Evolutionary conservation across 73 alveolate genomes (phyloP).

Genomic region (Paramecium octaurelia): DNA sequence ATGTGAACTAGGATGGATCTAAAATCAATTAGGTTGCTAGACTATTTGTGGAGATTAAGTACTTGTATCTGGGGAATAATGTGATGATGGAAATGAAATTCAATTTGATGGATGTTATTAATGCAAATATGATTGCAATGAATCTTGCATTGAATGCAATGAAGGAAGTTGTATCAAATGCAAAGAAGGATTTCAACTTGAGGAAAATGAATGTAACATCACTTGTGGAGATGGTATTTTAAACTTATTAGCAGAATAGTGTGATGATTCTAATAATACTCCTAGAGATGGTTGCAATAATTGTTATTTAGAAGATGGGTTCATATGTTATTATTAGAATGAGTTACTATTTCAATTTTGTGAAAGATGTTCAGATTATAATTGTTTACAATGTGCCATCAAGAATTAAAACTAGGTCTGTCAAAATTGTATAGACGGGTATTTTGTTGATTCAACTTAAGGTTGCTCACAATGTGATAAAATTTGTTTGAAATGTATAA

Average conservation of each 20-base stretch:
- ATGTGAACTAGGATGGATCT: neutral
- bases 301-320: neutral
- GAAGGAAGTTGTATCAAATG: neutral
- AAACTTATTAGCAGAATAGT: neutral
- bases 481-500: neutral
- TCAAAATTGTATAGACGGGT: neutral
- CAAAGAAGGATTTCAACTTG: neutral
- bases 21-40: neutral
- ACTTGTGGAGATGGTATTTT: conserved; percentile 64
- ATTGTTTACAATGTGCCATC: conserved; percentile 54
- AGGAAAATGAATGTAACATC: neutral
- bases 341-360: conserved; percentile 38
- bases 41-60: conserved; percentile 20
- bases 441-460: neutral
- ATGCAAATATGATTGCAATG: neutral
- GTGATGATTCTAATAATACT: neutral
- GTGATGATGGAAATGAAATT: conserved; percentile 3
- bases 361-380: conserved; percentile 52
- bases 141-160: neutral
- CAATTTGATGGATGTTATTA: neutral
- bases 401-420: neutral
- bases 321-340: conserved; percentile 30
- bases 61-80: neutral
- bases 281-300: conserved; percentile 26
- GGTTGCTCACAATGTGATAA: neutral